Evolutionary conservation across 2,329 filamentous ascomycete genomes (phyloP).

Genomic region (Cadophora sp.): DNA sequence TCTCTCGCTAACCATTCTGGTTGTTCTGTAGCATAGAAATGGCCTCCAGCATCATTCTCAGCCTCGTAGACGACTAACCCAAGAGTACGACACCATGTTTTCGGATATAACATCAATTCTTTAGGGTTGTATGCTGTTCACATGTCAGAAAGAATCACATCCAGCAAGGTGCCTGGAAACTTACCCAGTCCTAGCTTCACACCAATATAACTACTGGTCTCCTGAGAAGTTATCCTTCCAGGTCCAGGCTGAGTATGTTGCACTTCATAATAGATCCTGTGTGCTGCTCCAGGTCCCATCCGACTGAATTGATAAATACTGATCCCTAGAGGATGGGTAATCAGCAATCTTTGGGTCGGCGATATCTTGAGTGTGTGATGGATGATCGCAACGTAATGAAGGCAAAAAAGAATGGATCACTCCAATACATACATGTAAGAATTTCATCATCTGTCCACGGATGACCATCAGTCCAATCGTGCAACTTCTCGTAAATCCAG

Average conservation of each 20-base stretch:
- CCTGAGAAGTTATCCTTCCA: constrained; percentile 36
- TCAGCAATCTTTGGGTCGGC: not conserved
- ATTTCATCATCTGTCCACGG: constrained; percentile 80
- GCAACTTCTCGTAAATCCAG: constrained; percentile 84
- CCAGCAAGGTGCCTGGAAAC: constrained; percentile 35
- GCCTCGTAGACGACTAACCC: constrained; percentile 66
- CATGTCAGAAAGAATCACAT: not conserved
- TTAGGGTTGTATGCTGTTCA: constrained; percentile 58
- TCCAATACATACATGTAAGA: constrained; percentile 59
- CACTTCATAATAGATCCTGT: constrained; percentile 76
- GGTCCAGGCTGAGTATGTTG: constrained; percentile 48
- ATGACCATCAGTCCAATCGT: constrained; percentile 77
- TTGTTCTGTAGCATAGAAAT: constrained; percentile 66
- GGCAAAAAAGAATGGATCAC: not conserved
- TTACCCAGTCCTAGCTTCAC: constrained; percentile 55
- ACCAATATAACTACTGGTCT: constrained; percentile 30
- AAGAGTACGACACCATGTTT: constrained; percentile 62
- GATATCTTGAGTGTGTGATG: not conserved
- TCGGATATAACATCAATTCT: constrained; percentile 61
- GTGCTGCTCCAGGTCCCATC: constrained; percentile 71
- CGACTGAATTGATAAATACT: constrained; percentile 74
- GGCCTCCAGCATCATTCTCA: constrained; percentile 49
- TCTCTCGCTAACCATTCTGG: constrained; percentile 60
- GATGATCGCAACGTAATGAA: not conserved
- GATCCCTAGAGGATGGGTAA: constrained; percentile 49